Evolutionary conservation across 2,329 filamentous ascomycete genomes (phyloP), one percentile per base, ranked within the genome.

Genomic region (Penicillium sp.): DNA sequence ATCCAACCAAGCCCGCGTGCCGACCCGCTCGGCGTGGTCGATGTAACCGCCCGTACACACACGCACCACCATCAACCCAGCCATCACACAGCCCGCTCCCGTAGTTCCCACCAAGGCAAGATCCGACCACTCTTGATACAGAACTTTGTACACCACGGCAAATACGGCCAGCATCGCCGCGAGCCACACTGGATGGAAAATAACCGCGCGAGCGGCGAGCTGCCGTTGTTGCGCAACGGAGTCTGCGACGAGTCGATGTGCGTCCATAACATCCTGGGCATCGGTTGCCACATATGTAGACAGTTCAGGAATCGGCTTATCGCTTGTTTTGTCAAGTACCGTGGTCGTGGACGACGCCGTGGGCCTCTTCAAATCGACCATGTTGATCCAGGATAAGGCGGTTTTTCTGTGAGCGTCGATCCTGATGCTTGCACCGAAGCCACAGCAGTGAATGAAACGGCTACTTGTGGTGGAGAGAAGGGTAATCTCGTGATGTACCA

Each of bases 161-260:
- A 43, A n/a, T 7, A 43, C 32, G 3, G 29, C 40, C 18, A 8
- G 3, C 40, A 43, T 43, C 28, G 40, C 29, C 5, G 13, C 40
- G 13, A 43, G 29, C 40, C 40, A 43, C 3, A 35, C 6, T 4
- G 40, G 40, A 24, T 43, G 40, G 32, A 43, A 43, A 13, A 43
- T 43, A 29, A 43, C 12, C 1, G 40, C 40, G 28, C 40, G 40
- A 1, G 40, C 40, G 6, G 40, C 40, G 29, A 43, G 40, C 34
- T 43, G 40, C 28, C 40, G 40, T n/a, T 43, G 40, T 35, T 43
- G 40, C 24, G 40, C 40, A 12, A 43, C 40, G 28, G 28, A 33
- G 29, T 43, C 40, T 3, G 40, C 40, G 32, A 43, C 25, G 9
- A 43, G 28, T 8, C 29, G 29, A 32, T 43, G 40, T 4, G 40